Base-by-base conservation (phyloP, 2,329 filamentous ascomycete species). In the Talaromyces funiculosus region DNA sequence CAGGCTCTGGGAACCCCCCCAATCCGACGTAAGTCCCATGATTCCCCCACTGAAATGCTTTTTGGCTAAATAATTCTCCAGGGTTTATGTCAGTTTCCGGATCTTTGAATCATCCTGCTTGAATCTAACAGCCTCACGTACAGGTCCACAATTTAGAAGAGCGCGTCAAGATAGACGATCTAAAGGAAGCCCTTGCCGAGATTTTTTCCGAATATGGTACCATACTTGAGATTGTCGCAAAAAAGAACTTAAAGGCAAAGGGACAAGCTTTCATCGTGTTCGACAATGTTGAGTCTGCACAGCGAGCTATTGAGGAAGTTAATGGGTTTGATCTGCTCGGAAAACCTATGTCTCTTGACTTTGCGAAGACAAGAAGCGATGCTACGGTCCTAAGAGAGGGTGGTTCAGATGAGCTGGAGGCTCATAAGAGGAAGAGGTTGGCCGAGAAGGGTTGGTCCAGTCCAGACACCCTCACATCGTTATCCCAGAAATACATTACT, bases 181-280 rank as follows among this genome's bases (percentile, higher is more conserved):
- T 97, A 58, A 89, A 87, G 65, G 84, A 88, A 66, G 84, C 90
- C 0, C 82, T 99, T 16, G 79, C 77, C 22, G 86, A 87, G 64
- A 82, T 97, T 69, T 97, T 97, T 78, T 86, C 86, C 64, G 90
- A 96, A 75, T 97, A 94, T 75, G 94, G 94, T 64, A 87, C 81
- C 61, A 85, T 96, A 63, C 78, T 96, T 67, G 92, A 96, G 64
- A 85, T 96, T 56, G 84, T 96, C 62, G 90, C 90, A 47, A 96
- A 96, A 80, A 90, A 85, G 65, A 97, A 95, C 74, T 77, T 97
- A 31, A 92, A 90, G 73, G 90, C 91, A 45, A 97, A 95, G 73
- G 94, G 94, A 12, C 94, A 99, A 77, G 94, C 94, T 0, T 99
- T 99, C 72, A 79, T 99, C 54, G 92, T 97, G 49, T 97, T 92